phyloP scores from a whole-genome alignment of 1,139 yeast species.

The Torulaspora globosa region DNA sequence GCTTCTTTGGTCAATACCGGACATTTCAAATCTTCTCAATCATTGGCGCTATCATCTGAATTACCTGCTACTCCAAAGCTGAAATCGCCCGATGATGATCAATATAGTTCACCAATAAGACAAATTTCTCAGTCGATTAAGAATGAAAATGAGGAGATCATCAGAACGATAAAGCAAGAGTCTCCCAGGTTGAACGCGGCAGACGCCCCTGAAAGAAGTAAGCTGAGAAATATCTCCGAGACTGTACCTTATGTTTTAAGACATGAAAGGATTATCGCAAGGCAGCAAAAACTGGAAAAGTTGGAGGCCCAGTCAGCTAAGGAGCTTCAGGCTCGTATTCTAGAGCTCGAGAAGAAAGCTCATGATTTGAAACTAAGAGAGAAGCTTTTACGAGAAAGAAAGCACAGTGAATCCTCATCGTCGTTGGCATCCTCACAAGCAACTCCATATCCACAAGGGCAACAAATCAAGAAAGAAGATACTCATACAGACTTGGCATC shows the following conservation, averaged over 20 bases:
- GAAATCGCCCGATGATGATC: conserved; percentile 15
- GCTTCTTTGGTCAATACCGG: conserved; percentile 37
- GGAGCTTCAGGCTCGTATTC: conserved; percentile 67
- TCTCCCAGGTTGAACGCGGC: conserved; percentile 32
- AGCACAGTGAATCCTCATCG: conserved; percentile 11
- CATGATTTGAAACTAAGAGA: conserved; percentile 68
- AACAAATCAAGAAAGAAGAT: conserved; percentile 45
- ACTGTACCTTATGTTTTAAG: conserved; percentile 76
- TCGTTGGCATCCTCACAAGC: conserved; percentile 17
- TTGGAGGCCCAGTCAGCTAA: conserved; percentile 72
- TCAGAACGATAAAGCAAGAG: conserved; percentile 53
- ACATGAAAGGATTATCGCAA: conserved; percentile 68
- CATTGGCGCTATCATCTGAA: conserved; percentile 26
- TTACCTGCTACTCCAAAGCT: conserved; percentile 32
- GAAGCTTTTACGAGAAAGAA: conserved; percentile 41
- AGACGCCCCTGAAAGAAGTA: conserved; percentile 54
- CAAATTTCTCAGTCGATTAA: conserved; percentile 37
- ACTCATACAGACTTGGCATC: conserved; percentile 54
- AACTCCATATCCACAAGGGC: conserved; percentile 16
- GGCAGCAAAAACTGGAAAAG: conserved; percentile 74
- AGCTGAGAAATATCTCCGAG: conserved; percentile 70
- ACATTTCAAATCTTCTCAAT: conserved; percentile 34
- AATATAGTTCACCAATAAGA: conserved; percentile 35
- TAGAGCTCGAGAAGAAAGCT: conserved; percentile 71
- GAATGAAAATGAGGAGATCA: conserved; percentile 42